Conservation (phyloP, 768 basidiomycete genomes). For the Suillus decipiens region DNA sequence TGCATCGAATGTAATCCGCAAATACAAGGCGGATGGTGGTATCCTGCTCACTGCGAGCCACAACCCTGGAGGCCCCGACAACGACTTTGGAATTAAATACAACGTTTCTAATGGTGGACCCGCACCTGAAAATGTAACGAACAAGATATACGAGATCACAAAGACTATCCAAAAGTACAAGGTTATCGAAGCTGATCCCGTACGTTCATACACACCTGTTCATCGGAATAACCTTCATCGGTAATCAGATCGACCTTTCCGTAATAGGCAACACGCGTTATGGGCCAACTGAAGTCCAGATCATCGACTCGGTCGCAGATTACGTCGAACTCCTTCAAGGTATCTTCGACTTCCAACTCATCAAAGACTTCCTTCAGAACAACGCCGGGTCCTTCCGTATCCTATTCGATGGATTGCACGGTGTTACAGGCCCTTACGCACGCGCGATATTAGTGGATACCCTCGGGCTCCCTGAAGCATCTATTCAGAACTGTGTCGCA, state of each 20-base stretch:
- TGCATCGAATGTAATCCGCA: conserved; percentile 93
- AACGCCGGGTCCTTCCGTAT: conserved; percentile 75
- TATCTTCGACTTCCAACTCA: conserved; percentile 94
- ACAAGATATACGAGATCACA: conserved; percentile 91
- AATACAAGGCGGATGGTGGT: conserved; percentile 95
- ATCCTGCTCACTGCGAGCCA: conserved; percentile 97
- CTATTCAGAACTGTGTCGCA: conserved; percentile 89
- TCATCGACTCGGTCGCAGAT: conserved; percentile 93
- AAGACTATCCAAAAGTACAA: conserved; percentile 88
- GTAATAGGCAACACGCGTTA: conserved; percentile 78
- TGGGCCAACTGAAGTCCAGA: conserved; percentile 81
- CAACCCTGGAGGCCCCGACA: conserved; percentile 98
- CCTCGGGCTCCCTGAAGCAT: conserved; percentile 76
- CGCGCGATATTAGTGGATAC: conserved; percentile 81
- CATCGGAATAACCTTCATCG: conserved; percentile 6
- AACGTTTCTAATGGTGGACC: conserved; percentile 98
- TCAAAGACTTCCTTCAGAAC: conserved; percentile 81
- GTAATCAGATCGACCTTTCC: conserved; percentile 72
- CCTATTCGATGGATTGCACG: conserved; percentile 94
- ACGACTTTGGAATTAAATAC: conserved; percentile 99
- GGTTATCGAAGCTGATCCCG: conserved; percentile 73
- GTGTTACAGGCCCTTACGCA: conserved; percentile 97
- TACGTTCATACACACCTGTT: conserved; percentile 40
- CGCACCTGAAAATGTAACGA: conserved; percentile 94
- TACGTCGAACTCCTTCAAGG: conserved; percentile 80